Evolutionary conservation across 2,329 filamentous ascomycete genomes (phyloP), one percentile per base, ranked within the genome.

Genomic region (Talaromyces pinophilus): DNA sequence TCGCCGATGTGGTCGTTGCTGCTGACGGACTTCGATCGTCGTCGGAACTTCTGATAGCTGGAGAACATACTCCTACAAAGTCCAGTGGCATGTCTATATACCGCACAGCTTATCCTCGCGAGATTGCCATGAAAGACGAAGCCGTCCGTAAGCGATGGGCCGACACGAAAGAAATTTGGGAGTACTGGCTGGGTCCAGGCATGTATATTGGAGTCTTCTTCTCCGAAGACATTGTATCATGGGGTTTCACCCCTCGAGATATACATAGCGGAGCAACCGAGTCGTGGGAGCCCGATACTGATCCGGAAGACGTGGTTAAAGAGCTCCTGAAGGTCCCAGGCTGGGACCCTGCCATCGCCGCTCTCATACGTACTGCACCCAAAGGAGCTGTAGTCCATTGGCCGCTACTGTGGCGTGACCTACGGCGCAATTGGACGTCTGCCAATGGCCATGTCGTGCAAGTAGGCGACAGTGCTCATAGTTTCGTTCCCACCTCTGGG

Each of bases 401-500:
- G 60, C 42, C 22, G 17, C 60, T 62, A 22, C 22, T 57, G 22
- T 57, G 48, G 48, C 62, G 62, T 7, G 54, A 69, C 2, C 63
- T 69, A 3, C 63, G 70, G 33, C 67, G 44, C 10, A 44, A 59
- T 8, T 55, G 63, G 13, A 64, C 59, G 25, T 66, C 60, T 42
- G 1, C 62, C 62, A n/a, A 67, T 67, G 40, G 61, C 57, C 2
- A 62, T 68, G 48, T 68, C 72, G 38, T 66, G 67, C 64, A 69
- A 68, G 7, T 67, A 67, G 40, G 65, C 75, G 3, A 75, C 69
- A 1, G 59, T 68, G 3, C 52, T 69, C 8, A 70, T 67, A 28
- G 81, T 84, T 59, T 79, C 84, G 68, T 81, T 83, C 74, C 84
- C 82, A 67, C 78, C 81, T 67, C 77, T 84, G 62, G 19, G 2